phyloP scores from a whole-genome alignment of 805 yeast genomes.

The Wickerhamiella siamensis region DNA sequence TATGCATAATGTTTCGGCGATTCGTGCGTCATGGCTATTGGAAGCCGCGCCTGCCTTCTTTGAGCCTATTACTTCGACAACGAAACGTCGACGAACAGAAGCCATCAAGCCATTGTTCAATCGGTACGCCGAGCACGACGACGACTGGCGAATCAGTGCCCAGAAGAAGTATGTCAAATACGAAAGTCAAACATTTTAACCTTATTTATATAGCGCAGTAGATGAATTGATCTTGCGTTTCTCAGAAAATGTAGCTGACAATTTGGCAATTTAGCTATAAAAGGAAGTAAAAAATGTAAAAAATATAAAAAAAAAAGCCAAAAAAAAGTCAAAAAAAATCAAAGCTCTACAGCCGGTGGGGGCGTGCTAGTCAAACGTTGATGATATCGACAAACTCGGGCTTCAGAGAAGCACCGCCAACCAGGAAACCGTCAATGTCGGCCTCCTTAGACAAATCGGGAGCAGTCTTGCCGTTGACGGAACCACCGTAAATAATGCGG shows the following conservation, averaged over 20 bases:
- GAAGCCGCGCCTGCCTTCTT: conserved; percentile 71
- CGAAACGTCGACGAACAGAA: conserved; percentile 41
- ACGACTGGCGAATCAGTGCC: conserved; percentile 62
- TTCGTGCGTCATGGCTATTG: conserved; percentile 55
- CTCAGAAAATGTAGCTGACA: too few relatives aligned
- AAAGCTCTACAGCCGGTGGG: not conserved
- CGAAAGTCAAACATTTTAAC: conserved; percentile 5
- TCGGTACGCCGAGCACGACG: conserved; percentile 42
- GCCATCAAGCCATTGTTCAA: conserved; percentile 64
- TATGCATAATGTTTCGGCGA: conserved; percentile 61
- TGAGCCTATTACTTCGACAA: conserved; percentile 30
- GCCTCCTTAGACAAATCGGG: conserved; percentile 76
- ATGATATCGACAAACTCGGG: conserved; percentile 94
- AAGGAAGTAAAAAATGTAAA: not conserved
- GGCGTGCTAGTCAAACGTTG: conserved; percentile 37
- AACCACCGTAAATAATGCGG: conserved; percentile 97
- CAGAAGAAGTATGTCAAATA: conserved; percentile 16
- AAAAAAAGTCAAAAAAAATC: too few relatives aligned
- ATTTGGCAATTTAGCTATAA: too few relatives aligned
- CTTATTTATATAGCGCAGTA: not conserved
- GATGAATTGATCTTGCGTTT: too few relatives aligned
- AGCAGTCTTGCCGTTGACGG: conserved; percentile 92
- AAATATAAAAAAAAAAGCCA: too few relatives aligned
- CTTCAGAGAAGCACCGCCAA: conserved; percentile 98
- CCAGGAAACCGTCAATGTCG: conserved; percentile 97